Evolutionary conservation across 2,329 filamentous ascomycete genomes (phyloP).

Genomic region (Aspergillus neoniger): DNA sequence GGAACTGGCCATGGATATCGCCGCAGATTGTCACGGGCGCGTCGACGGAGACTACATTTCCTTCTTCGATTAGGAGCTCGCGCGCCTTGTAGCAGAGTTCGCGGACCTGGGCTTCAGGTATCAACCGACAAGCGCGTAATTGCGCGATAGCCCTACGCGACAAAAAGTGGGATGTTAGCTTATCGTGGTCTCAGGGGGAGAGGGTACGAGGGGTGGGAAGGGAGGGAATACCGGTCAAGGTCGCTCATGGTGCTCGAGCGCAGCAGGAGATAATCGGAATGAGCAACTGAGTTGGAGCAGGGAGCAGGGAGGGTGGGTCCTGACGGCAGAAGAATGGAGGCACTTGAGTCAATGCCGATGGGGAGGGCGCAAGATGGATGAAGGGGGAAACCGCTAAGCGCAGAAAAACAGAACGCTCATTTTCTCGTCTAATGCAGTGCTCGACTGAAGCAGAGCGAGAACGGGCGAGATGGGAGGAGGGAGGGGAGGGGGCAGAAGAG

Average conservation of each 20-base stretch:
- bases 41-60: conserved; percentile 92
- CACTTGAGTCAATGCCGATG: conserved; percentile 10
- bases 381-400: conserved; percentile 23
- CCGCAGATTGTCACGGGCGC: conserved; percentile 97
- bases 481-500: conserved; percentile 10
- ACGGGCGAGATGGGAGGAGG: background rate
- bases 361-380: conserved; percentile 13
- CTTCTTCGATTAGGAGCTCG: conserved; percentile 94
- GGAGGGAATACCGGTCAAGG: conserved; percentile 71
- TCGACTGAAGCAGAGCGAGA: conserved; percentile 4
- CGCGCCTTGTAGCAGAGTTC: conserved; percentile 97
- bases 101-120: conserved; percentile 91
- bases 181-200: background rate
- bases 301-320: conserved; percentile 20
- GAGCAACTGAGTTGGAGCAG: conserved; percentile 9
- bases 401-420: conserved; percentile 21
- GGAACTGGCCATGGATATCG: conserved; percentile 95
- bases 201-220: background rate
- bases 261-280: conserved; percentile 7
- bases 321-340: conserved; percentile 15
- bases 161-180: conserved; percentile 11
- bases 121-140: conserved; percentile 91
- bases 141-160: conserved; percentile 81
- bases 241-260: conserved; percentile 71
- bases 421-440: conserved; percentile 16